Base-by-base conservation (phyloP, 768 basidiomycete species). In the Suillus subaureus region DNA sequence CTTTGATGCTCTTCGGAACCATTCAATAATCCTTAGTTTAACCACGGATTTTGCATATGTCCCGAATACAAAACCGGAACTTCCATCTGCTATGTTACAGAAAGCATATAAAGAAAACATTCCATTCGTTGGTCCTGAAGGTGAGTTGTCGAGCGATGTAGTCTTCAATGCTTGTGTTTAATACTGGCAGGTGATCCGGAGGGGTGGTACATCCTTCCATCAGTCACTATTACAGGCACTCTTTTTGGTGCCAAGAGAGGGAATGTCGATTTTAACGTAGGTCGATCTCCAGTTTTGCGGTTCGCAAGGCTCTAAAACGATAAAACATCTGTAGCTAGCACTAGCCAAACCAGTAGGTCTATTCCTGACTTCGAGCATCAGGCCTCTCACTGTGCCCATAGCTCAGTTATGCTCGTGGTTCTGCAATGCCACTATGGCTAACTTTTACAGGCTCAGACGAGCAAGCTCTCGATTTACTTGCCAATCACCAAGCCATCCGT, bases 341-440 rank as follows among this genome's bases (percentile, higher is more conserved):
- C 71, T 87, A 37, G 84, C 84, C 21, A 82, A 74, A 45, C 86
- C 87, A 15, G 82, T 83, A 71, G 70, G 77, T 67, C 52, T 6
- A 40, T 40, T 56, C 9, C 26, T 18, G 6, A 28, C 21, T 62
- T 23, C 23, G 33, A 40, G n/a, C 26, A 18, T 23, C 39, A 40
- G 16, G 26, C 26, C 33, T 31, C 12, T 63, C 55, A 63, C 26
- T n/a, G 9, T 52, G 45, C 51, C 12, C 1, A 43, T 65, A 88
- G 86, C 76, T 86, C 15, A 80, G 77, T 6, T 87, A 81, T 71
- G 79, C 85, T 15, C 71, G 82, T n/a, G 85, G 84, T 8, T 82
- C 83, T 9, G 79, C 82, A 0, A 79, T 88, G 6, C 86, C 86
- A 11, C 72, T 89, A 9, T 72, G 76, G 49, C 64, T 88, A n/a